These are phyloP conservation scores for Ogataea henricii DNA, from an alignment of 805 yeast species.

Conservation along the genomic window DNA sequence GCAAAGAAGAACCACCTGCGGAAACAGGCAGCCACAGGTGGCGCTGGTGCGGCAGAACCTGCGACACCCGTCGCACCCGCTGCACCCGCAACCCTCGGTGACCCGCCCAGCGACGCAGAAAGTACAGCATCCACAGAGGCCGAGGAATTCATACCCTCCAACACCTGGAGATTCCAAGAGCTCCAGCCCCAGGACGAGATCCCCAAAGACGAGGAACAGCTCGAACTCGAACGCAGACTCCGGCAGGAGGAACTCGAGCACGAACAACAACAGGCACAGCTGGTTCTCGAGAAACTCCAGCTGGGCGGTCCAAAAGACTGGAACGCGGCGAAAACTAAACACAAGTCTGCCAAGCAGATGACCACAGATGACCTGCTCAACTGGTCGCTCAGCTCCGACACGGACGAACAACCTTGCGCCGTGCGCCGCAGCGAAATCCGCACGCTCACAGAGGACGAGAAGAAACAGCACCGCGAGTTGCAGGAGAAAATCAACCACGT, in stretches of 20 bases:
- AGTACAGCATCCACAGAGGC: no score
- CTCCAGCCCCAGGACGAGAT: slow-evolving; percentile 2
- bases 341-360: slow-evolving; percentile 13
- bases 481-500: slow-evolving; percentile 25
- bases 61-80: no score
- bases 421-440: slow-evolving; percentile 3
- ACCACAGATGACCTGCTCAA: slow-evolving; percentile 15
- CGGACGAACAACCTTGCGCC: neutral
- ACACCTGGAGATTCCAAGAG: slow-evolving; percentile 35
- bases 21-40: slow-evolving; percentile 40
- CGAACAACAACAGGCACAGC: slow-evolving; percentile 10
- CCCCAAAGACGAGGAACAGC: slow-evolving; percentile 19
- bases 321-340: slow-evolving; percentile 2
- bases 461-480: slow-evolving; percentile 22
- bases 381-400: slow-evolving; percentile 12
- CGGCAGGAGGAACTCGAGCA: slow-evolving; percentile 8
- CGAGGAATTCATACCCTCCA: slow-evolving; percentile 16
- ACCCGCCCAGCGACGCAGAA: no score
- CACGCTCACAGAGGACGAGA: slow-evolving; percentile 25
- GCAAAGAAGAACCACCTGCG: slow-evolving; percentile 44
- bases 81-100: no score
- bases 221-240: slow-evolving; percentile 11
- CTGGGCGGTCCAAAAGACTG: slow-evolving; percentile 8
- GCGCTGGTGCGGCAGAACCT: slow-evolving; percentile 5
- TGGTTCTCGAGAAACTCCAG: slow-evolving; percentile 14